Percentiles rank a stretch among this genome's conserved stretches.
Evolutionary conservation across 768 basidiomycete genomes (phyloP).

Genomic region (Chalciporus chontae): DNA sequence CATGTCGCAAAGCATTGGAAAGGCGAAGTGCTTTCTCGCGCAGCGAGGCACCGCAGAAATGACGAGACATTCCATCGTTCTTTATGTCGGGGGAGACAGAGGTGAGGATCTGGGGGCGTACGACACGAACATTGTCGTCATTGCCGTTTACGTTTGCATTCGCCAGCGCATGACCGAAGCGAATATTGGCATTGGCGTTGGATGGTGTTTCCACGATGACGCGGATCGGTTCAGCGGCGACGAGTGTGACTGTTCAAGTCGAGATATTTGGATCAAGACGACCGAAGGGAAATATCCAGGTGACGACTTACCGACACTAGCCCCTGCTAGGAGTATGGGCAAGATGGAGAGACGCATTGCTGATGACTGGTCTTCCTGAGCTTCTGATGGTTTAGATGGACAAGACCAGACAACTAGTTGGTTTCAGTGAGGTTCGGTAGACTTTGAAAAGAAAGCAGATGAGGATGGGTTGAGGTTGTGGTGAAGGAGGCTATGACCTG

Average conservation of each 20-base stretch:
- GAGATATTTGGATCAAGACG: not conserved
- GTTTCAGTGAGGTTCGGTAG: not conserved
- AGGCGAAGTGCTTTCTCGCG: slow-evolving; percentile 49
- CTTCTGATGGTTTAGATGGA: too few species aligned
- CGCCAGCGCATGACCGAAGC: slow-evolving; percentile 37
- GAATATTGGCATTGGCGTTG: slow-evolving; percentile 31
- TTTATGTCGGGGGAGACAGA: slow-evolving; percentile 9
- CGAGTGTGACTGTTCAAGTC: slow-evolving; percentile 30
- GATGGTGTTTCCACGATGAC: slow-evolving; percentile 37
- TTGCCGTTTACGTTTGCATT: slow-evolving; percentile 29
- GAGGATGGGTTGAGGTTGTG: not conserved
- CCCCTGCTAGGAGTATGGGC: slow-evolving; percentile 36
- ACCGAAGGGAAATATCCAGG: not conserved
- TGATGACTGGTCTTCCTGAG: too few species aligned
- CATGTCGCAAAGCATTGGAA: slow-evolving; percentile 53
- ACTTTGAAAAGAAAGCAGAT: not conserved
- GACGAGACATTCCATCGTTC: slow-evolving; percentile 14
- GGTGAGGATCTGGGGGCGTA: slow-evolving; percentile 13
- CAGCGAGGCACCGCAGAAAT: slow-evolving; percentile 35
- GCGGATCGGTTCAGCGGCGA: slow-evolving; percentile 48
- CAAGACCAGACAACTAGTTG: too few species aligned
- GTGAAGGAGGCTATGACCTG: not conserved
- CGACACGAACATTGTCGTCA: slow-evolving; percentile 22
- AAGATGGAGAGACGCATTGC: slow-evolving; percentile 38
- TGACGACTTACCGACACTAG: slow-evolving; percentile 27